Base-by-base conservation (phyloP, 1,284 basidiomycete genomes). In the Sporisorium iseilematis-ciliati region DNA sequence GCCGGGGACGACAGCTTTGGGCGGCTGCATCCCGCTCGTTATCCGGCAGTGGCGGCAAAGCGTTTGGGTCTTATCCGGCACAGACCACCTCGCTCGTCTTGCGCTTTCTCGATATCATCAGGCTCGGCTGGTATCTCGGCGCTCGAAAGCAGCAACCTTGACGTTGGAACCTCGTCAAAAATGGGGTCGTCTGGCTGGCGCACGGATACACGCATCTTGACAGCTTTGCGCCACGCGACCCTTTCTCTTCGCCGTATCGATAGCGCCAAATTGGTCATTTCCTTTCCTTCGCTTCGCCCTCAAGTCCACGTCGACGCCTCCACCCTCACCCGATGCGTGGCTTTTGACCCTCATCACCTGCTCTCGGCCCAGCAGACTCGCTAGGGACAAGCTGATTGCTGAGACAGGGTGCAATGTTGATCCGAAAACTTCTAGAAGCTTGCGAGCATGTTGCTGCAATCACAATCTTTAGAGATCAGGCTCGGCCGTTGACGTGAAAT, bases 221-320 rank as follows among this genome's bases (percentile, higher is more conserved):
- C 35, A 38, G 11, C 16, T 38, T 38, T 38, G 35, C 12, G 35
- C 50, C 31, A 51, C 31, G 50, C 33, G 57, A 43, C 18, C 14
- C 29, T 29, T 55, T 20, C 51, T 50, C 10, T 20, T 63, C 38
- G 14, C 46, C 38, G 60, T 23, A 62, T 62, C 60, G 60, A 62
- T 62, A 50, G 60, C 60, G 46, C 45, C 35, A 38, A 16, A 16
- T 38, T 38, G 35, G 35, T 38, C n/a, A n/a, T n/a, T n/a, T n/a
- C n/a, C n/a, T n/a, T n/a, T n/a, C n/a, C 7, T 7, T 33, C 12
- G 31, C 35, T 38, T 38, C 35, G 4, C 14, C 35, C 12, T 49
- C 26, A 20, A 49, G 16, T 31, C 31, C 26, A 14, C 16, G 4
- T n/a, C 31, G 5, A 21, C 48, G 26, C 48, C 48, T 49, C 48